A percentile compares a stretch with the other conserved stretches of the same genome.
Conservation (phyloP, 768 basidiomycete genomes). For the Strobilomyces echinocephalus region DNA sequence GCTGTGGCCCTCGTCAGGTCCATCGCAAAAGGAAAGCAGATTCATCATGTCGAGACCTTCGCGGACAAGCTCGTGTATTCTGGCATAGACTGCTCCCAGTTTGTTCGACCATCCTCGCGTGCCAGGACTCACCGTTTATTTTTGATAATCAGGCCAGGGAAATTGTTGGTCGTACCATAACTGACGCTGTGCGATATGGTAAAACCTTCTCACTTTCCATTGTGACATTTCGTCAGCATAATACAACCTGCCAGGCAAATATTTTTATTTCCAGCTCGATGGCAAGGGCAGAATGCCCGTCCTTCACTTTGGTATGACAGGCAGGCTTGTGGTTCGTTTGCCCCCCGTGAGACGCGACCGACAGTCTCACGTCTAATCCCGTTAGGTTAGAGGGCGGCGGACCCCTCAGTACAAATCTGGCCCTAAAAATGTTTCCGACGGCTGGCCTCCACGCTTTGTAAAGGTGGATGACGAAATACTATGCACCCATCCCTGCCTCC, state of each 20-base stretch:
- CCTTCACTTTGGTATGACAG: conserved; percentile 83
- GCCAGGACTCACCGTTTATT: conserved; percentile 4
- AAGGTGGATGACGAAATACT: conserved; percentile 38
- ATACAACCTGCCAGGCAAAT: conserved; percentile 42
- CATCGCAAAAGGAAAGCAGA: conserved; percentile 48
- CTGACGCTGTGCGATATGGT: conserved; percentile 53
- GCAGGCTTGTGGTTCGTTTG: conserved; percentile 59
- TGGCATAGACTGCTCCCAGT: conserved; percentile 50
- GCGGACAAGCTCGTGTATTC: conserved; percentile 63
- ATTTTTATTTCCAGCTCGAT: conserved; percentile 62
- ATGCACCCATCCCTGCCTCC: neutral
- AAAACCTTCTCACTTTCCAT: neutral
- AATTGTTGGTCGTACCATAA: conserved; percentile 45
- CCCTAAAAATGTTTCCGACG: conserved; percentile 36
- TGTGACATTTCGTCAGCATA: neutral
- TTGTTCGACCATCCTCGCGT: conserved; percentile 42
- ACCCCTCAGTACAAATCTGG: conserved; percentile 48
- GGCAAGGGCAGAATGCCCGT: conserved; percentile 62
- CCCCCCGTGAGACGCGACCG: neutral
- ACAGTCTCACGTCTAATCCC: neutral
- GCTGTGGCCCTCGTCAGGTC: conserved; percentile 53
- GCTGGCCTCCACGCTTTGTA: conserved; percentile 65
- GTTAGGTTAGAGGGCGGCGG: conserved; percentile 44
- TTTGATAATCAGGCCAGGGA: conserved; percentile 44
- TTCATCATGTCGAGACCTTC: conserved; percentile 51